Evolutionary conservation across 257 asterid species (phyloP), one percentile per base, ranked within the genome.

Genomic region (Nicotiana benthamiana): DNA sequence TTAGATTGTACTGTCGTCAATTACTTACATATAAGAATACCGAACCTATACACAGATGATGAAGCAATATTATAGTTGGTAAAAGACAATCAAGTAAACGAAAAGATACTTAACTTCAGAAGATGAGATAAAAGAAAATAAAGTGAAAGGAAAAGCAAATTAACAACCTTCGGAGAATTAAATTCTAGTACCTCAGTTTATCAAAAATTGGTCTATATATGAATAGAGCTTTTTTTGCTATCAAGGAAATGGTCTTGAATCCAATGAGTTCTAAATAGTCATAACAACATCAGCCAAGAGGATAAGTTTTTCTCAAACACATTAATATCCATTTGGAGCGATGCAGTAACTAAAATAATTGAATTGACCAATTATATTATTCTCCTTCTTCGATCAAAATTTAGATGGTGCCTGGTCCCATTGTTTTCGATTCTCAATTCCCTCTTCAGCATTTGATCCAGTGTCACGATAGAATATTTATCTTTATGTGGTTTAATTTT

Each of bases 171-270:
- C 67, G 30, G 62, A 28, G 62, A 34, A 77, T 59, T 59, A 51
- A 43, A 82, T 82, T 48, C 59, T 26, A 32, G 60, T 91, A 95
- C 68, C 5, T n/a, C 68, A 62, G n/a, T 62, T 62, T 62, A 40
- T 5, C 68, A 28, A 11, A 28, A 64, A 51, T 17, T 65, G 46
- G n/a, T n/a, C 20, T 26, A 17, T 30, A 32, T n/a, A n/a, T n/a
- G 51, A 16, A 46, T 17, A 65, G 26, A 65, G 26, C 36, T 32
- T 65, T 30, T n/a, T 30, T 24, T 65, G 51, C 51, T 30, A 51
- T 32, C 7, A 65, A 65, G 75, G 51, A 65, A 32, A 65, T 65
- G 9, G 51, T 32, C 51, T 65, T 65, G 75, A 46, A 24, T 65
- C 48, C 75, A 65, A 30, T 8, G 48, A 65, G 26, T 30, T 17